Percentiles rank a stretch among this genome's conserved stretches.
Evolutionary conservation across 1,139 yeast genomes (phyloP).

Genomic region (Candida sp.): DNA sequence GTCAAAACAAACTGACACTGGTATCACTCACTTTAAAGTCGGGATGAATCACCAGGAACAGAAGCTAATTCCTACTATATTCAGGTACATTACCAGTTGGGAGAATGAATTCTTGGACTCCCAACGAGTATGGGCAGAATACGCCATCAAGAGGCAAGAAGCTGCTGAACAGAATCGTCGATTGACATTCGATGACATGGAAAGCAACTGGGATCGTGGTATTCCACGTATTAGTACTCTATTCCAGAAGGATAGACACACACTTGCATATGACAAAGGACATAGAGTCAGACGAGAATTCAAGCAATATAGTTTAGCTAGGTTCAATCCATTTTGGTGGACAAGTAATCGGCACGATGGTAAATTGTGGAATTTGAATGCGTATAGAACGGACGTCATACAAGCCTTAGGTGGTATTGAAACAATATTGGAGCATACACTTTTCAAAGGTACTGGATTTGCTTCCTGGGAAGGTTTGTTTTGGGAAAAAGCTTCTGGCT

Average conservation of each 20-base stretch:
- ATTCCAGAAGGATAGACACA: conserved; percentile 93
- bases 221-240: conserved; percentile 93
- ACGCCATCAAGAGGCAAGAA: conserved; percentile 84
- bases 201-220: conserved; percentile 95
- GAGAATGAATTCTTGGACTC: conserved; percentile 94
- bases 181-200: conserved; percentile 89
- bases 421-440: conserved; percentile 90
- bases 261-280: conserved; percentile 93
- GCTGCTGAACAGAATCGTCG: conserved; percentile 86
- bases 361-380: conserved; percentile 87
- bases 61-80: conserved; percentile 86
- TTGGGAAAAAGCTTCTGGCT: conserved; percentile 98
- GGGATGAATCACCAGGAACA: conserved; percentile 88
- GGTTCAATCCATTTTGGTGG: conserved; percentile 97
- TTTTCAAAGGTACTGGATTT: conserved; percentile 96
- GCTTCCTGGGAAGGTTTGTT: conserved; percentile 98
- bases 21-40: conserved; percentile 90
- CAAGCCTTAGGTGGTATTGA: conserved; percentile 98
- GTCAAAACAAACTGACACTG: conserved; percentile 94
- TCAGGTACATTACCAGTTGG: conserved; percentile 93
- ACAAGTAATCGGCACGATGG: conserved; percentile 93
- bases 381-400: conserved; percentile 93
- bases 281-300: conserved; percentile 81
- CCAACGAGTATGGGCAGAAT: conserved; percentile 97
- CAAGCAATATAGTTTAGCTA: conserved; percentile 66